Base-by-base conservation (phyloP, 495 filamentous ascomycete species). In the Aspergillus indologenus region DNA sequence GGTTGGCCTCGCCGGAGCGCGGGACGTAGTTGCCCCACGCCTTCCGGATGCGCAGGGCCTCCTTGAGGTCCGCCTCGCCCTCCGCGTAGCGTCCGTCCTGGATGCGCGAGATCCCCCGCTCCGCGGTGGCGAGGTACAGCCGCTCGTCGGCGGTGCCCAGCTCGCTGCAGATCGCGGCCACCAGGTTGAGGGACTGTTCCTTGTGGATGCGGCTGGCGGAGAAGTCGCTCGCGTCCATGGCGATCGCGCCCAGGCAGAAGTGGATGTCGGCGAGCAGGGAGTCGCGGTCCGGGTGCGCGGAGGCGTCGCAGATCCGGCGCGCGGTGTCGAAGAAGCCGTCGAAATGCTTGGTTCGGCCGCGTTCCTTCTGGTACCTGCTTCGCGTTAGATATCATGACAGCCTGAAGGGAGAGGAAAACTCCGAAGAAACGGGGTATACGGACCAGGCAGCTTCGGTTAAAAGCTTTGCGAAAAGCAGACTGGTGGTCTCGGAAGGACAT, bases 361-460 rank as follows among this genome's bases (percentile, higher is more conserved):
- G 61, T 48, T 63, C 61, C 22, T 56, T 60, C 57, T 63, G 61
- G 26, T 61, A 63, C 61, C 61, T 57, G 34, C 2, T 34, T 42
- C 11, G 19, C 24, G 5, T 45, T 15, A 20, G 42, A n/a, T 20
- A n/a, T n/a, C n/a, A n/a, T n/a, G n/a, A n/a, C n/a, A n/a, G n/a
- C n/a, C n/a, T n/a, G n/a, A n/a, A n/a, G n/a, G n/a, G n/a, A n/a
- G 45, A 42, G 22, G 23, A 52, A 23, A 31, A 5, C 29, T 22
- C 6, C 26, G 44, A 34, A 22, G 7, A 40, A 29, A 9, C 26
- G 26, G n/a, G 9, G 34, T 49, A 53, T 65, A 53, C 59, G 3
- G 21, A 62, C 59, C 68, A 62, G 31, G 54, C 56, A 22, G 60
- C 68, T 43, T 71, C 68, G 48, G 54, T 64, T 22, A 66, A 47